Evolutionary conservation across 371 early-diverging fungal species (phyloP).

Genomic region (Neoconidiobolus thromboides): DNA sequence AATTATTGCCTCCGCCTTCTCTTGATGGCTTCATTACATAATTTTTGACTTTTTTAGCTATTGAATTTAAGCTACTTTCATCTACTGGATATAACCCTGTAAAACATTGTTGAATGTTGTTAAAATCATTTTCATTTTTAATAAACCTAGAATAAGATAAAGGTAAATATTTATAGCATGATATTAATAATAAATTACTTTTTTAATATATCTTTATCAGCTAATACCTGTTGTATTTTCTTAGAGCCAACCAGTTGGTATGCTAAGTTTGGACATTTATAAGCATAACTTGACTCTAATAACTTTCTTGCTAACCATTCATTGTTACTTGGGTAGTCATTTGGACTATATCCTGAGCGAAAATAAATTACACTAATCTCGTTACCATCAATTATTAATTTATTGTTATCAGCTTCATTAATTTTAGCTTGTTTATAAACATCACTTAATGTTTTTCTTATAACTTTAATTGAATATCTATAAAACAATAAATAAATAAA

Average conservation of each 20-base stretch:
- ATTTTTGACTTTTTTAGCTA: conserved; percentile 34
- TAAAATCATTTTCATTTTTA: conserved; percentile 25
- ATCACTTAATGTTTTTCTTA: conserved; percentile 48
- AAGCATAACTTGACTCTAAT: conserved; percentile 61
- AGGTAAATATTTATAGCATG: neutral
- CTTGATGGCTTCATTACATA: conserved; percentile 92
- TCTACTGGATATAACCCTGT: conserved; percentile 84
- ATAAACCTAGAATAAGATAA: conserved; percentile 23
- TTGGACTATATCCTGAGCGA: conserved; percentile 82
- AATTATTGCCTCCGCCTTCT: conserved; percentile 93
- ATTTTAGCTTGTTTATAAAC: conserved; percentile 19
- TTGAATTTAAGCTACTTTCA: conserved; percentile 35
- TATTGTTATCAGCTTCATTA: conserved; percentile 24
- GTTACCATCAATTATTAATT: conserved; percentile 28
- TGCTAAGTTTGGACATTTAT: conserved; percentile 78
- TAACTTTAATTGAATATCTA: conserved; percentile 38
- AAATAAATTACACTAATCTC: conserved; percentile 83
- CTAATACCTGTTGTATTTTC: conserved; percentile 87
- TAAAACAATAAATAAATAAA: neutral
- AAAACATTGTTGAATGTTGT: conserved; percentile 49
- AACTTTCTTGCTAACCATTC: conserved; percentile 77
- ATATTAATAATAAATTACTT: conserved; percentile 18
- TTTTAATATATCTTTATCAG: conserved; percentile 61
- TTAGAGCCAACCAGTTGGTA: conserved; percentile 92
- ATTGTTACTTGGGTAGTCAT: conserved; percentile 53